Base-by-base conservation (phyloP, 371 early-diverging fungal genomes). In the Apophysomyces sp. region DNA sequence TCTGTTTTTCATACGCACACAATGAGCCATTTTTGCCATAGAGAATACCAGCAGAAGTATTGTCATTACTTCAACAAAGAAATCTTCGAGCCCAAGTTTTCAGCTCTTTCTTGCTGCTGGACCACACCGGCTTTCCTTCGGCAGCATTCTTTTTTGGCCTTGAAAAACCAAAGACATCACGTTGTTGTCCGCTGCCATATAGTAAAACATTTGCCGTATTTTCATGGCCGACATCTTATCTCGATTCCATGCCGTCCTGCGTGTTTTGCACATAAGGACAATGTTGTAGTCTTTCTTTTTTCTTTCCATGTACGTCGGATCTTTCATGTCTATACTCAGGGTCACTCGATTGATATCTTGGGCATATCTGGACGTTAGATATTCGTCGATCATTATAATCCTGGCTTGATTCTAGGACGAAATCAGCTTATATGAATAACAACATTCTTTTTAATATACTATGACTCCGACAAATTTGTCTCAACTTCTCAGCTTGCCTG, bases 331-430 rank as follows among this genome's bases (percentile, higher is more conserved):
- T 37, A n/a, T 37, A 13, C 11, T 3, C 5, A 3, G n/a, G 11
- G n/a, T n/a, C n/a, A 3, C 37, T 5, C 5, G 11, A 2, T 37
- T 15, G 31, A 15, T 30, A 55, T 30, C 30, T 55, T 26, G 55
- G 55, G 18, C 55, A 55, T 18, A 55, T 29, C n/a, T 55, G 26
- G 55, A 55, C 7, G 55, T 55, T 30, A 55, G 30, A 27, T 55
- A 55, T 27, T 55, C 55, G 55, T 55, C 55, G 5, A 30, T 27
- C 31, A 28, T 24, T n/a, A 55, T 15, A 16, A 30, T 16, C 29
- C 9, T 55, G 3, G 6, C 32, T 13, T 26, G 16, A 8, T 6
- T 8, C 31, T 30, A 31, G 2, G 11, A 9, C 4, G 7, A 16
- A 15, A 15, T 28, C 30, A 18, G 27, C 4, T 13, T 37, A n/a